A percentile compares a stretch with the other conserved stretches of the same genome.
Evolutionary conservation across 164 flowering plant genomes (phyloP).

Genomic region (Vitis labrusca): DNA sequence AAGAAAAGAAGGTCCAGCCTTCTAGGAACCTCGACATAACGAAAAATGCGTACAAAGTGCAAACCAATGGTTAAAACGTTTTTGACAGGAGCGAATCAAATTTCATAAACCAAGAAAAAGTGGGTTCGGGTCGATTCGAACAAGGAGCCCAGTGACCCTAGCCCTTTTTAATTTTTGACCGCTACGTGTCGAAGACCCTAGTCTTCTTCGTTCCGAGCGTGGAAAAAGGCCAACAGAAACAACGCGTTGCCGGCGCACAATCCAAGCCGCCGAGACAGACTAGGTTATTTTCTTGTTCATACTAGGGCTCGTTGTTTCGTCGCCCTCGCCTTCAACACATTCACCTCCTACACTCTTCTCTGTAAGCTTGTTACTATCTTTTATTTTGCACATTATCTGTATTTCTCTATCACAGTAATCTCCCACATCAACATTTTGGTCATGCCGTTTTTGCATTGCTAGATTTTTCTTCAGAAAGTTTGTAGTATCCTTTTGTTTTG

Average conservation of each 20-base stretch:
- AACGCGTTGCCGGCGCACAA: background rate
- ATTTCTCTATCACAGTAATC: background rate
- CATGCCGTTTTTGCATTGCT: background rate
- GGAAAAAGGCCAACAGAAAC: constrained; percentile 1
- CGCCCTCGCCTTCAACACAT: background rate
- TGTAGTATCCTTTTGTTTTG: background rate
- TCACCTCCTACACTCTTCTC: background rate
- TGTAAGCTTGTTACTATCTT: background rate
- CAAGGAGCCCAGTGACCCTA: no score
- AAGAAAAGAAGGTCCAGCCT: no score
- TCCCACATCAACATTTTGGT: background rate
- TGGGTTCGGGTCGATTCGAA: no score
- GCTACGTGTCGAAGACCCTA: background rate
- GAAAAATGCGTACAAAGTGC: no score
- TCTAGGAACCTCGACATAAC: no score
- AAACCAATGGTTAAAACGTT: no score
- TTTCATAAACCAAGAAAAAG: no score
- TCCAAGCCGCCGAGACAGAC: constrained; percentile 1
- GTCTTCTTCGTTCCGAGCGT: background rate
- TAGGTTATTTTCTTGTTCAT: background rate
- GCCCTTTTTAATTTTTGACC: no score
- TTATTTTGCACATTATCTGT: background rate
- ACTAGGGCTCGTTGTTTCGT: background rate
- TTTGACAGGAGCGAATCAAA: no score
- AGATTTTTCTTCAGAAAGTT: background rate